Percentiles rank a stretch among this genome's conserved stretches.
Conservation (phyloP, 2,329 filamentous ascomycete genomes). For the Trichoderma hamatum region DNA sequence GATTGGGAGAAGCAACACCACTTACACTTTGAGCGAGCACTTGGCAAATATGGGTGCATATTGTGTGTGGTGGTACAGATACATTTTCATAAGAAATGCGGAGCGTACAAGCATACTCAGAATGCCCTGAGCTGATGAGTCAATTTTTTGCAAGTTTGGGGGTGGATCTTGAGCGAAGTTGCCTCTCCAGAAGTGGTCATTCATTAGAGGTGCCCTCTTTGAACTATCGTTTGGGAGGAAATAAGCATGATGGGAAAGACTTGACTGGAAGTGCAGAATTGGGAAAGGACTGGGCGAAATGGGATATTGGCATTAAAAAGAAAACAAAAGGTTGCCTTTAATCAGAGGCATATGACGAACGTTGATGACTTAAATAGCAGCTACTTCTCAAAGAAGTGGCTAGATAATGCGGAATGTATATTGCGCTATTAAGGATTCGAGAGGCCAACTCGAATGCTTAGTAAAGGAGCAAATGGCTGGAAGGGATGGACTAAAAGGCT, state of each 20-base stretch:
- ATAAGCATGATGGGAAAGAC: neutral
- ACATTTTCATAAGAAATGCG: neutral
- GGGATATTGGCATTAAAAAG: constrained; percentile 15
- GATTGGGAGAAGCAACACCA: neutral
- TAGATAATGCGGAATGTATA: constrained; percentile 22
- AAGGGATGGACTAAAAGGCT: neutral
- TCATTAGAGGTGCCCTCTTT: neutral
- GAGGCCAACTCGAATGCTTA: neutral
- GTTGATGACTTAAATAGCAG: constrained; percentile 12
- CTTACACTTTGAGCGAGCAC: neutral
- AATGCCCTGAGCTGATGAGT: neutral
- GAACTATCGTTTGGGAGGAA: neutral
- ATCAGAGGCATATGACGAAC: constrained; percentile 12
- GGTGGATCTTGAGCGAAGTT: neutral
- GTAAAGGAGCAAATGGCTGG: neutral
- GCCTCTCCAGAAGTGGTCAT: too few species aligned
- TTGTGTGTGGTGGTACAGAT: neutral
- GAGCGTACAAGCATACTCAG: neutral
- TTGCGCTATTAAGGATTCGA: constrained; percentile 2
- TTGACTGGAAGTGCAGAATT: neutral
- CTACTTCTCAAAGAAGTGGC: neutral
- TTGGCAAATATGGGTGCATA: neutral
- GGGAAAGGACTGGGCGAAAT: neutral
- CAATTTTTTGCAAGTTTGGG: neutral
- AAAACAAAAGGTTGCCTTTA: neutral